Evolutionary conservation across 495 filamentous ascomycete species (phyloP), one percentile per base, ranked within the genome.

Genomic region (Podospora fimiseda): DNA sequence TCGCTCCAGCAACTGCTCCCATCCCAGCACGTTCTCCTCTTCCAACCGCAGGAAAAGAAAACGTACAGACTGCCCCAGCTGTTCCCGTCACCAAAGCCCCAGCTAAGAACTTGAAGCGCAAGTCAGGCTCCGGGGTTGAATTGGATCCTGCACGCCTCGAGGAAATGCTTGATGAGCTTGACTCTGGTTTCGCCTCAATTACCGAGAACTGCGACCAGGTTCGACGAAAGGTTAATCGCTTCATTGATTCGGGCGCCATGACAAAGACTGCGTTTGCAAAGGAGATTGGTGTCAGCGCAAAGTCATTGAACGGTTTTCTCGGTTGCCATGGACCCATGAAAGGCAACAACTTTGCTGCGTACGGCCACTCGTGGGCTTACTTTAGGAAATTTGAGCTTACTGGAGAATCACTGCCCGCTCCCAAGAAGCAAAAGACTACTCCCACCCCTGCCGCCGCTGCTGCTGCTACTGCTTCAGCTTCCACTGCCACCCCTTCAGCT

Each of bases 181-280:
- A 65, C 4, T 50, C 66, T 27, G 61, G 67, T 0, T 48, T 53
- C 45, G 9, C 19, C 24, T 47, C 41, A n/a, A 56, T 65, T 20
- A 50, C 47, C 43, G 57, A 60, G 9, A 65, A 64, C 44, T 73
- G 68, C 60, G 61, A 70, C 36, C 61, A 62, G 9, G 63, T 77
- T 37, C 72, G 76, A 6, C 65, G 63, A 45, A 71, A 68, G 51
- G 77, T 79, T 59, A 66, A 66, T 42, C 57, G 56, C 43, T 62
- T 73, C 42, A 58, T 77, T 54, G 69, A 74, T 27, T 57, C 65
- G 4, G 71, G 73, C 42, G 69, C 70, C 46, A 76, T 75, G 69
- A 77, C 71, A 48, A 70, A 73, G 52, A 63, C 69, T 13, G 73
- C 73, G 30, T 77, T 80, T 53, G 59, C 61, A 13, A 53, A 59